Conservation (phyloP, 2,329 filamentous ascomycete genomes). For the Elsinoe fawcettii region DNA sequence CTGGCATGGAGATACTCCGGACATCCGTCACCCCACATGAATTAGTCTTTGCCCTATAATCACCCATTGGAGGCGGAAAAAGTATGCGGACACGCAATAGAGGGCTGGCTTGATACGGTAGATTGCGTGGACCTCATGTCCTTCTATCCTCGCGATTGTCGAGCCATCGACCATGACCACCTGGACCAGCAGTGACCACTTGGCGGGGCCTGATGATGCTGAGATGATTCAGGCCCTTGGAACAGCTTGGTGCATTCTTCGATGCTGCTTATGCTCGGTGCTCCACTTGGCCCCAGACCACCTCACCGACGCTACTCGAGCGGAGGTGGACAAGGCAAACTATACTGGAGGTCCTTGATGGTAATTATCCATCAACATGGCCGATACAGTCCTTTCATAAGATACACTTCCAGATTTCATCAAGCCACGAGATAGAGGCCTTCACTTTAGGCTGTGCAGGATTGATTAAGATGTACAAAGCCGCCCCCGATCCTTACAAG, state of each 20-base stretch:
- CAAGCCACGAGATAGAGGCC: background rate
- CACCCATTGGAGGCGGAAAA: background rate
- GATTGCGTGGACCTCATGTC: background rate
- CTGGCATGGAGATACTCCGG: conserved; percentile 5
- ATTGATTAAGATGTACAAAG: conserved; percentile 2
- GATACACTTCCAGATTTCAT: conserved; percentile 1
- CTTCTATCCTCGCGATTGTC: background rate
- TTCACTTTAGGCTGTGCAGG: background rate
- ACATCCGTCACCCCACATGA: background rate
- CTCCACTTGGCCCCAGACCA: background rate
- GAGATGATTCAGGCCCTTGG: background rate
- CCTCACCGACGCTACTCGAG: background rate
- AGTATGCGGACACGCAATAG: background rate
- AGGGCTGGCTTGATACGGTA: background rate
- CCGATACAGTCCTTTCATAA: background rate
- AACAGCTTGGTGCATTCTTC: conserved; percentile 8
- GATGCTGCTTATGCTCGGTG: background rate
- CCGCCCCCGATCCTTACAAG: background rate
- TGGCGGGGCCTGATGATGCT: background rate
- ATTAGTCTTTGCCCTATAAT: background rate
- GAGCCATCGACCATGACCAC: background rate
- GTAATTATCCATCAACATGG: background rate
- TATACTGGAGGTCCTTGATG: background rate
- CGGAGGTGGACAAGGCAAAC: background rate
- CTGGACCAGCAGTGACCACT: background rate